A percentile compares a stretch with the other conserved stretches of the same genome.
Conservation (phyloP, 768 basidiomycete species). For the Tulasnella sp. region DNA sequence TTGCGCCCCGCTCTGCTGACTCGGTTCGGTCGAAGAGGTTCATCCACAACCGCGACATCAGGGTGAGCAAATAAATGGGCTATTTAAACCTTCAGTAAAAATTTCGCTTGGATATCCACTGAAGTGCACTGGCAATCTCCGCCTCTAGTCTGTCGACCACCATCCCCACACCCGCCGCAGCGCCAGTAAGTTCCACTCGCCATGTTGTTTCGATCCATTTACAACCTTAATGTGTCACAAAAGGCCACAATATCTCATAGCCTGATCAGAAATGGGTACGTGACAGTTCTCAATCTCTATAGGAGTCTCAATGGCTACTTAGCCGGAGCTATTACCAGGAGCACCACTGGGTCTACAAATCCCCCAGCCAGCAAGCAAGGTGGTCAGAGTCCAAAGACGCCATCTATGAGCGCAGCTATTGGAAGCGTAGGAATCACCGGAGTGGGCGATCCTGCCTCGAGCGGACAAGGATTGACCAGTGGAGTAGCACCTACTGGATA, state of each 20-base stretch:
- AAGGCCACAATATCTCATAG: too few relatives aligned
- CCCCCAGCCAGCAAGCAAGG: constrained; percentile 31
- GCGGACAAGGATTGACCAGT: constrained; percentile 70
- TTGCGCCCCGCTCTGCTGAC: background rate
- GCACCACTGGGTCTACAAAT: constrained; percentile 21
- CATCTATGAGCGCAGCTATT: constrained; percentile 51
- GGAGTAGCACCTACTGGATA: constrained; percentile 53
- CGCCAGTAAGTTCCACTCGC: background rate
- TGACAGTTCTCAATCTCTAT: too few relatives aligned
- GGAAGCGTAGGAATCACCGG: constrained; percentile 61
- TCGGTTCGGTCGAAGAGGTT: background rate
- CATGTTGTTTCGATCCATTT: too few relatives aligned
- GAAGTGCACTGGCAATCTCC: background rate
- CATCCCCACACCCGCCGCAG: background rate
- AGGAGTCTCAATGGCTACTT: too few relatives aligned
- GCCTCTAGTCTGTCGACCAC: background rate
- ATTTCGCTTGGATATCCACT: background rate
- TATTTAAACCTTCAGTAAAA: too few relatives aligned
- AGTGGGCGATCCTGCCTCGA: constrained; percentile 46
- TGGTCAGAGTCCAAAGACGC: constrained; percentile 50
- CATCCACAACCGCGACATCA: background rate
- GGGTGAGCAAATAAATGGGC: background rate
- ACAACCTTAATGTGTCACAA: too few relatives aligned
- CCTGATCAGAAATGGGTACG: too few relatives aligned
- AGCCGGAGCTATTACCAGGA: background rate